phyloP scores from a whole-genome alignment of 345 rosid genomes.

The Turnera subulata region DNA sequence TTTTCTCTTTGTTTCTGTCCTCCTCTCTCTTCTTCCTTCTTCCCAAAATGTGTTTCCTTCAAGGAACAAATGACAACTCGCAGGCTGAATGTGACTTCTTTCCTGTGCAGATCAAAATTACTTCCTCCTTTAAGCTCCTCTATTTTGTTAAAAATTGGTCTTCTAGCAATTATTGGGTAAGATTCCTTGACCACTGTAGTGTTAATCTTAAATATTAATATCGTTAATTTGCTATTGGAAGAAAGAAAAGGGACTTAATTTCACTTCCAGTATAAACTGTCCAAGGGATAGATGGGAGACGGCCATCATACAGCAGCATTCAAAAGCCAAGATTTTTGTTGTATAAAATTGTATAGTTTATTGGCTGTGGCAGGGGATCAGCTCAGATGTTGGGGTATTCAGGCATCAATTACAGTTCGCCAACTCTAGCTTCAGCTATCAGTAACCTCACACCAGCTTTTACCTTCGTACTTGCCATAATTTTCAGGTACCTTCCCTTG shows the following conservation, averaged over 20 bases:
- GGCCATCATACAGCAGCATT: too few species aligned
- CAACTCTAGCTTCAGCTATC: constrained; percentile 96
- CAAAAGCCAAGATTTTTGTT: too few species aligned
- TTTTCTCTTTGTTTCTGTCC: too few species aligned
- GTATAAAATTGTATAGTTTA: too few species aligned
- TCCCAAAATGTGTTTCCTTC: too few species aligned
- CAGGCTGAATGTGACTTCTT: too few species aligned
- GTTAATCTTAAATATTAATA: not conserved
- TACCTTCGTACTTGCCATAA: constrained; percentile 78
- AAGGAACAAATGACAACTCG: too few species aligned
- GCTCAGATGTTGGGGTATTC: constrained; percentile 81
- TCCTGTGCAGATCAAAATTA: constrained; percentile 54
- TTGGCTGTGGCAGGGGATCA: constrained; percentile 49
- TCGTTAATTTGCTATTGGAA: too few species aligned
- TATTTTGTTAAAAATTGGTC: constrained; percentile 55
- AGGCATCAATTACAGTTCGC: constrained; percentile 77
- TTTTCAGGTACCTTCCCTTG: constrained; percentile 57
- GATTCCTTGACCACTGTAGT: not conserved
- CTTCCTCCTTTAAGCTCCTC: constrained; percentile 71
- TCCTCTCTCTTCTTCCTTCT: too few species aligned
- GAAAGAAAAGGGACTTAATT: not conserved
- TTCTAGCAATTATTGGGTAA: constrained; percentile 86
- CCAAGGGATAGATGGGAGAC: too few species aligned
- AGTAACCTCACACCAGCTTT: constrained; percentile 95
- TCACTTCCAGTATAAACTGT: constrained; percentile 39